Conservation (phyloP, 192 early-diverging fungal genomes). For the Mortierella antarctica region DNA sequence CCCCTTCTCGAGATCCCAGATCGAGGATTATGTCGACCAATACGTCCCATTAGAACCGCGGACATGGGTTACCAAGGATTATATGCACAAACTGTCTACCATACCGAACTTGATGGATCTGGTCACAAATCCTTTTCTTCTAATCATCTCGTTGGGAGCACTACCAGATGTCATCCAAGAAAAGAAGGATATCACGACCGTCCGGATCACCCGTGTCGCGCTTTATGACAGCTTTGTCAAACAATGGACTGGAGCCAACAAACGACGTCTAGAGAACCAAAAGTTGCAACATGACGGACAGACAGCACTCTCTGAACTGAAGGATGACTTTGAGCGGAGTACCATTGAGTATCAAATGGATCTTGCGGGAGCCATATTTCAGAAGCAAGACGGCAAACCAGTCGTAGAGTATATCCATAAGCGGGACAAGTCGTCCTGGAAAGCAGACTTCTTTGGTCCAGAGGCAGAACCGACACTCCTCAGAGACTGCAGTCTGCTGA, state of each 20-base stretch:
- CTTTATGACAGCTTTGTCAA: conserved; percentile 1
- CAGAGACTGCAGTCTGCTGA: neutral
- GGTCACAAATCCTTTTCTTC: conserved; percentile 3
- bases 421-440: neutral
- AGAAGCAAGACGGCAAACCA: neutral
- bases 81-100: neutral
- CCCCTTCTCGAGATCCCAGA: conserved; percentile 3
- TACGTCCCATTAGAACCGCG: neutral
- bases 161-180: neutral
- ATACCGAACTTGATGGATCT: neutral
- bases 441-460: neutral
- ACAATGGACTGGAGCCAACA: neutral
- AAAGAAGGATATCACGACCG: neutral
- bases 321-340: neutral
- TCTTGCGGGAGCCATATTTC: neutral
- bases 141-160: neutral
- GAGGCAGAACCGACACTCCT: neutral
- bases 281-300: neutral
- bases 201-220: neutral
- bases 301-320: neutral
- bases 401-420: neutral
- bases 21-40: conserved; percentile 4
- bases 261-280: neutral
- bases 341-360: neutral
- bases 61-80: neutral